phyloP scores from a whole-genome alignment of 805 yeast genomes.

The Myxozyma udenii region DNA sequence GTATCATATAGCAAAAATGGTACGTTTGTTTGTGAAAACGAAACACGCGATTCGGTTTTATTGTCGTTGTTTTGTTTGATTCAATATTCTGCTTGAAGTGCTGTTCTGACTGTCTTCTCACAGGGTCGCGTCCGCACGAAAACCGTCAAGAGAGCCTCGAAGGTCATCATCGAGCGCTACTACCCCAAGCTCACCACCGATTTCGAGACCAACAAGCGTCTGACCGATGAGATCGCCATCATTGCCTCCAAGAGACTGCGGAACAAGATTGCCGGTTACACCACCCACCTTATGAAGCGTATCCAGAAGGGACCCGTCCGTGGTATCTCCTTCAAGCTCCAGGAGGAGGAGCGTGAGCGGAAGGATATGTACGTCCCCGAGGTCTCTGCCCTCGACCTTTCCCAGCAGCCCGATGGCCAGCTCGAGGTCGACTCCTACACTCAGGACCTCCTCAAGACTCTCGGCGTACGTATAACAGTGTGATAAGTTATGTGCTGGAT shows the following conservation, averaged over 20 bases:
- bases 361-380: conserved; percentile 99
- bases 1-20: conserved; percentile 13
- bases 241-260: conserved; percentile 99
- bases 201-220: conserved; percentile 99
- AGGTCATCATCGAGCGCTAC: conserved; percentile 98
- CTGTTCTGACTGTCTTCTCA: neutral
- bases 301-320: conserved; percentile 99
- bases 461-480: conserved; percentile 70
- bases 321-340: conserved; percentile 99
- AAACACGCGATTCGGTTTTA: neutral
- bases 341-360: conserved; percentile 99
- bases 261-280: conserved; percentile 99
- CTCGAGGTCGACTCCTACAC: conserved; percentile 97
- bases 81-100: neutral
- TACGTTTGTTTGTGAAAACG: neutral
- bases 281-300: conserved; percentile 99
- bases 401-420: conserved; percentile 84
- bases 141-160: conserved; percentile 99
- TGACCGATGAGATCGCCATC: conserved; percentile 96
- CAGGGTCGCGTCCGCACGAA: conserved; percentile 99
- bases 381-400: conserved; percentile 98
- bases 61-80: neutral
- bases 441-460: conserved; percentile 86
- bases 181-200: conserved; percentile 99
- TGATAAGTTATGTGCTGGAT: conserved; percentile 29